Evolutionary conservation across 495 filamentous ascomycete species (phyloP), one percentile per base, ranked within the genome.

Genomic region (Elasticomyces elasticus): DNA sequence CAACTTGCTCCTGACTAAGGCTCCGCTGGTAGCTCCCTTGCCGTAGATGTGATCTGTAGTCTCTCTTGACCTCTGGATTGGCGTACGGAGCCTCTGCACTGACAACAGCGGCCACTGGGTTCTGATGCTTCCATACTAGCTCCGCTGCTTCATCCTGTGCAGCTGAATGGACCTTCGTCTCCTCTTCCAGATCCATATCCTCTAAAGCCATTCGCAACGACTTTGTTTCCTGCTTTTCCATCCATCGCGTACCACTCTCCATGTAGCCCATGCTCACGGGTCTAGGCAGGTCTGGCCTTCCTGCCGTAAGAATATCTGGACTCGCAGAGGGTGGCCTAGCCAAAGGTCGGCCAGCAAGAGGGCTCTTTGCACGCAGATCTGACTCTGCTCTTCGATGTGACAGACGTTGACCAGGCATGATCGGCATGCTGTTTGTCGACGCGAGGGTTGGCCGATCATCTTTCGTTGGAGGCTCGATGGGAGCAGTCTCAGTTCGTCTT

Each of bases 61-160:
- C 75, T 30, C 27, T 52, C 31, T n/a, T 2, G 9, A 22, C 24
- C 22, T 61, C 58, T 13, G 58, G 58, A 30, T 61, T 61, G 19
- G 43, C 24, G 60, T 65, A 87, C 22, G 83, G 78, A 11, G 80
- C 79, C 43, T 80, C 75, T 5, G 78, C 72, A 54, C 76, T 76
- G 43, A 70, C 72, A 20, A 69, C 70, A 0, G 78, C 74, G 24
- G 78, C 67, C 0, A 76, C 78, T 0, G 81, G 77, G 60, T 92
- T 79, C 60, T 85, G 79, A 63, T 95, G 89, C 64, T 81, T 82
- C 79, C 81, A 92, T 20, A 95, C 88, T 3, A 94, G 74, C 62
- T 94, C 85, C 2, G 87, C 84, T 0, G 89, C 89, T 66, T 95
- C 89, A 54, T 90, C 78, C 55, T 89, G 82, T 9, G 89, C 89